Percentiles rank a stretch among this genome's conserved stretches.
These are phyloP conservation scores for Cladorrhinum samala DNA, from an alignment of 495 filamentous ascomycete genomes.

Conservation along the genomic window DNA sequence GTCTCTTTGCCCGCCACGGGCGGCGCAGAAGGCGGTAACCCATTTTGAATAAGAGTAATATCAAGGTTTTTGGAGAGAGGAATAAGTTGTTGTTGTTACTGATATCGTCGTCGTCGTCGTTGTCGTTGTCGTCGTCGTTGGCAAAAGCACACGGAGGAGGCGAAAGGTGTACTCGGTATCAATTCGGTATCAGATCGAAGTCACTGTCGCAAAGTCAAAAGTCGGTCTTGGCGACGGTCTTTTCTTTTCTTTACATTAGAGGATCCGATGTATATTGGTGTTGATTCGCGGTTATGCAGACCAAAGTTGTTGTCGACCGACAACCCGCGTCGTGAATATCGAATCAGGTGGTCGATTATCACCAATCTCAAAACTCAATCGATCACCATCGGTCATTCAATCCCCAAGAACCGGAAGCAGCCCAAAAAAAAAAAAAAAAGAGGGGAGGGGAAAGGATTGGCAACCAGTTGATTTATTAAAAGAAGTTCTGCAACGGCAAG, in stretches of 20 bases:
- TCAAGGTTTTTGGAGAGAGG: not conserved
- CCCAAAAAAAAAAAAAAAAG: not conserved
- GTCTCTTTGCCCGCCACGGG: conserved; percentile 59
- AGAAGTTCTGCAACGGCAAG: not conserved
- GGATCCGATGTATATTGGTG: too few species aligned
- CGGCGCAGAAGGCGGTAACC: conserved; percentile 40
- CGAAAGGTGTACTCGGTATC: not conserved
- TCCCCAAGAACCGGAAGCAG: too few species aligned
- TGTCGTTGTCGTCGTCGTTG: not conserved
- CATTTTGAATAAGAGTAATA: conserved; percentile 23
- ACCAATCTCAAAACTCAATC: not conserved
- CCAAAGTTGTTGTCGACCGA: too few species aligned
- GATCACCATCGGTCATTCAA: not conserved
- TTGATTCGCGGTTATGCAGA: too few species aligned
- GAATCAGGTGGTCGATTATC: too few species aligned
- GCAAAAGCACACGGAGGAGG: not conserved
- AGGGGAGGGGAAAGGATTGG: not conserved
- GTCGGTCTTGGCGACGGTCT: too few species aligned
- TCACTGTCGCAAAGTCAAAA: too few species aligned
- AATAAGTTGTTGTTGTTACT: not conserved
- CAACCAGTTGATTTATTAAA: not conserved
- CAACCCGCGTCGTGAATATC: too few species aligned
- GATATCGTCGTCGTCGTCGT: not conserved
- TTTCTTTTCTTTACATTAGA: too few species aligned
- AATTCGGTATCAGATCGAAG: not conserved